Evolutionary conservation across 352 stramenopile species (phyloP).

Genomic region (Globisporangium apiculatum): DNA sequence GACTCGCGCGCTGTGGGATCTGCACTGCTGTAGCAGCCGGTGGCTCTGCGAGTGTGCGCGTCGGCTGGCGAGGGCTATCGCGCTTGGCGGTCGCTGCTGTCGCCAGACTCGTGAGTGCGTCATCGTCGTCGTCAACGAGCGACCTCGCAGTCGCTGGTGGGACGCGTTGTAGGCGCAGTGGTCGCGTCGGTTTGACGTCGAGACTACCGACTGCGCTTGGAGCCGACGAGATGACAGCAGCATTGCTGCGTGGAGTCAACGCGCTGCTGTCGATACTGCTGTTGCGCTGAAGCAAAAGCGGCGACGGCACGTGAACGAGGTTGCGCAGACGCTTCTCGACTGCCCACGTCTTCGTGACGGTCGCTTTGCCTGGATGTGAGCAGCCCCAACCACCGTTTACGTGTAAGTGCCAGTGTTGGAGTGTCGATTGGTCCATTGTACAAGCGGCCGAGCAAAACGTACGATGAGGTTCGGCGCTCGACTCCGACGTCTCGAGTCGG

Average conservation of each 20-base stretch:
- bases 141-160: neutral
- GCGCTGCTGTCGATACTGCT: neutral
- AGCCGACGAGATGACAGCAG: slow-evolving; percentile 3
- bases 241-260: too few relatives aligned
- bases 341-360: slow-evolving; percentile 42
- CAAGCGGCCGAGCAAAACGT: neutral
- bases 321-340: slow-evolving; percentile 47
- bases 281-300: slow-evolving; percentile 13
- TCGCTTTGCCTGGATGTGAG: slow-evolving; percentile 8
- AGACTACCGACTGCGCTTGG: slow-evolving; percentile 5
- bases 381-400: too few relatives aligned
- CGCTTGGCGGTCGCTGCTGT: slow-evolving; percentile 1
- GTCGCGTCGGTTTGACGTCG: slow-evolving; percentile 1
- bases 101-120: slow-evolving; percentile 6
- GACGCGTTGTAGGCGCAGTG: neutral
- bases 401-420: too few relatives aligned
- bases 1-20: neutral
- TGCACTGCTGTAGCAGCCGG: neutral
- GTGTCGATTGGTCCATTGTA: too few relatives aligned
- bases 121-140: neutral
- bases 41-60: neutral
- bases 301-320: slow-evolving; percentile 31
- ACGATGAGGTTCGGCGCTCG: slow-evolving; percentile 2
- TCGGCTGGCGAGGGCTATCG: slow-evolving; percentile 6
- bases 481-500: neutral